phyloP scores from a whole-genome alignment of 2,329 filamentous ascomycete genomes.

The Diaporthe velutina region DNA sequence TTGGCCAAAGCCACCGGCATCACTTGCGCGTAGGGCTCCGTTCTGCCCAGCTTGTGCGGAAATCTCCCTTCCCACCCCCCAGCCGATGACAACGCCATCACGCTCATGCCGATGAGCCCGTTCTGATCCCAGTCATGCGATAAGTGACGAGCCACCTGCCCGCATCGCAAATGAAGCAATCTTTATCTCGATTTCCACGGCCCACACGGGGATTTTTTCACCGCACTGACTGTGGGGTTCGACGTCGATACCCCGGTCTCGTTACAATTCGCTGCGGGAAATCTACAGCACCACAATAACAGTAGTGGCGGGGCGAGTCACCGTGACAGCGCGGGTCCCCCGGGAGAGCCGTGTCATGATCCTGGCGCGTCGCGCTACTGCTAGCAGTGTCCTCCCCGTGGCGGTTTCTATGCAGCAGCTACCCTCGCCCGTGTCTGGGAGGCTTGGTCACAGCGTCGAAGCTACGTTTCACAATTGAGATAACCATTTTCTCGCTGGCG shows the following conservation, averaged over 20 bases:
- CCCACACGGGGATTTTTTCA: constrained; percentile 25
- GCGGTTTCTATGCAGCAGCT: neutral
- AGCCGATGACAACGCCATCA: constrained; percentile 20
- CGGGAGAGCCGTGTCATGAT: constrained; percentile 17
- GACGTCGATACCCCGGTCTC: constrained; percentile 15
- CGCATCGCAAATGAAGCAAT: constrained; percentile 33
- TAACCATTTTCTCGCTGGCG: neutral
- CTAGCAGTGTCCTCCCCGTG: neutral
- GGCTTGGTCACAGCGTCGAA: constrained; percentile 1
- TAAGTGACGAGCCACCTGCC: constrained; percentile 25
- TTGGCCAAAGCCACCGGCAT: constrained; percentile 12
- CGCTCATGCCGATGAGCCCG: constrained; percentile 14
- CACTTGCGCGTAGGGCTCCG: neutral
- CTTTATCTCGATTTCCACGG: constrained; percentile 19
- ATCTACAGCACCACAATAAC: neutral
- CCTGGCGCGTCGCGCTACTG: constrained; percentile 10
- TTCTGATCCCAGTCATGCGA: constrained; percentile 24
- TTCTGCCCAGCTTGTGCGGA: neutral
- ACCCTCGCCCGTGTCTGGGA: neutral
- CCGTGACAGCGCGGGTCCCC: constrained; percentile 12
- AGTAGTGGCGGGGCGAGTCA: neutral
- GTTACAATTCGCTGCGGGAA: constrained; percentile 1
- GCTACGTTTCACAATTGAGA: constrained; percentile 29
- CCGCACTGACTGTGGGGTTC: constrained; percentile 25
- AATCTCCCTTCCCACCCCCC: neutral